phyloP scores from a whole-genome alignment of 495 filamentous ascomycete genomes.

The Pseudoneurospora amorphoporcata region DNA sequence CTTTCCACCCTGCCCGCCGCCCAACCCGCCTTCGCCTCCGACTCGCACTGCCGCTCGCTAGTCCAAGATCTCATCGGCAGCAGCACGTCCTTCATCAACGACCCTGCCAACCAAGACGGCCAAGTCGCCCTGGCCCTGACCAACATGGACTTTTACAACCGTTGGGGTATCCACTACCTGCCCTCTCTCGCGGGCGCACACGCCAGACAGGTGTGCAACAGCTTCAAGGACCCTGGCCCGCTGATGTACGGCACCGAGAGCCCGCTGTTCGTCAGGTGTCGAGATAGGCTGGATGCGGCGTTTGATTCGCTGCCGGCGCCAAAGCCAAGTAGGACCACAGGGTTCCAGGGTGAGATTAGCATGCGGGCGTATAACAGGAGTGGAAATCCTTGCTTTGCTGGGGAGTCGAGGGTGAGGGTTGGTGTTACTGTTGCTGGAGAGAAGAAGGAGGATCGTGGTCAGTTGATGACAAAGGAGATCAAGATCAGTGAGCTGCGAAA shows the following conservation, averaged over 20 bases:
- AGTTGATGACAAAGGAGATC: constrained; percentile 7
- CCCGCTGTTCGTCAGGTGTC: constrained; percentile 25
- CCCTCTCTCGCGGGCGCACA: constrained; percentile 32
- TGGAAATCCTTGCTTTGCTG: constrained; percentile 28
- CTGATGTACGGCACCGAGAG: constrained; percentile 28
- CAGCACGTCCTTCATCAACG: background rate
- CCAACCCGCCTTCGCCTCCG: background rate
- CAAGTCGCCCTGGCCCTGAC: constrained; percentile 29
- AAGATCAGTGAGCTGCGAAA: constrained; percentile 15
- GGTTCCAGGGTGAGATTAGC: constrained; percentile 1
- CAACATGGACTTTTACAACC: constrained; percentile 14
- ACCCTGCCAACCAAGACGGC: constrained; percentile 14
- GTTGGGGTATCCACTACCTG: constrained; percentile 38
- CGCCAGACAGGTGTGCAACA: constrained; percentile 34
- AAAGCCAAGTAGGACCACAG: constrained; percentile 11
- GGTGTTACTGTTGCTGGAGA: constrained; percentile 11
- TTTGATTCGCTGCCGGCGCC: constrained; percentile 33
- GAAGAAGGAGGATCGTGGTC: background rate
- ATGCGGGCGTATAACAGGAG: constrained; percentile 24
- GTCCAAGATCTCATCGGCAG: constrained; percentile 26
- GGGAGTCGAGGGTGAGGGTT: constrained; percentile 20
- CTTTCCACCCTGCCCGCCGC: constrained; percentile 5
- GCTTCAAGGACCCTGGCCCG: constrained; percentile 38
- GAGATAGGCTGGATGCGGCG: constrained; percentile 26
- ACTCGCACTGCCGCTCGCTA: constrained; percentile 22